Conservation (phyloP, 345 rosid genomes). For the Citrus australasica region DNA sequence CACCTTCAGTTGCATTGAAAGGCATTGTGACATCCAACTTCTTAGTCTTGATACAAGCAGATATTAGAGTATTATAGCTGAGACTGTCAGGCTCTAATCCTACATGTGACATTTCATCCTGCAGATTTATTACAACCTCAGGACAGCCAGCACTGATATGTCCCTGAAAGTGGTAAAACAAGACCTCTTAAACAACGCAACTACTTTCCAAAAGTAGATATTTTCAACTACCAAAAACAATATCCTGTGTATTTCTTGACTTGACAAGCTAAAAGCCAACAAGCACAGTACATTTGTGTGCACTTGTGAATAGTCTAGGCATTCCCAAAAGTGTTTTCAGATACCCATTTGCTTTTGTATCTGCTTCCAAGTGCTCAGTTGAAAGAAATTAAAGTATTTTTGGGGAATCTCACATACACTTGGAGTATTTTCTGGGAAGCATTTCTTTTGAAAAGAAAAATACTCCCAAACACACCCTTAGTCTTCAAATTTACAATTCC, state of each 20-base stretch:
- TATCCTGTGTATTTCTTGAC: background rate
- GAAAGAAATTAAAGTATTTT: background rate
- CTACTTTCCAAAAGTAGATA: background rate
- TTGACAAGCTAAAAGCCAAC: background rate
- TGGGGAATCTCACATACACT: background rate
- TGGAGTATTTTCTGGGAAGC: background rate
- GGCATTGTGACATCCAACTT: conserved; percentile 56
- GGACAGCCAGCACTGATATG: conserved; percentile 51
- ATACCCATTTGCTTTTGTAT: background rate
- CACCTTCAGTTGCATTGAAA: conserved; percentile 84
- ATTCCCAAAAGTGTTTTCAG: background rate
- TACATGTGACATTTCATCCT: conserved; percentile 42
- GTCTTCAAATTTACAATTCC: background rate
- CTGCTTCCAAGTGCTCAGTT: background rate
- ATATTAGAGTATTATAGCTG: conserved; percentile 63
- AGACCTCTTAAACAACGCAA: background rate
- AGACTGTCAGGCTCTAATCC: conserved; percentile 65
- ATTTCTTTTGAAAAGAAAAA: background rate
- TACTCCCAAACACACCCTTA: background rate
- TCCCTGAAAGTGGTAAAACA: conserved; percentile 42
- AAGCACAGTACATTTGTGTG: background rate
- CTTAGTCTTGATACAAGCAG: conserved; percentile 47
- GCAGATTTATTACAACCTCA: conserved; percentile 43
- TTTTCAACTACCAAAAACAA: background rate
- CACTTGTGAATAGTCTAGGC: background rate